phyloP scores from a whole-genome alignment of 768 basidiomycete species.

The Suillus bovinus region DNA sequence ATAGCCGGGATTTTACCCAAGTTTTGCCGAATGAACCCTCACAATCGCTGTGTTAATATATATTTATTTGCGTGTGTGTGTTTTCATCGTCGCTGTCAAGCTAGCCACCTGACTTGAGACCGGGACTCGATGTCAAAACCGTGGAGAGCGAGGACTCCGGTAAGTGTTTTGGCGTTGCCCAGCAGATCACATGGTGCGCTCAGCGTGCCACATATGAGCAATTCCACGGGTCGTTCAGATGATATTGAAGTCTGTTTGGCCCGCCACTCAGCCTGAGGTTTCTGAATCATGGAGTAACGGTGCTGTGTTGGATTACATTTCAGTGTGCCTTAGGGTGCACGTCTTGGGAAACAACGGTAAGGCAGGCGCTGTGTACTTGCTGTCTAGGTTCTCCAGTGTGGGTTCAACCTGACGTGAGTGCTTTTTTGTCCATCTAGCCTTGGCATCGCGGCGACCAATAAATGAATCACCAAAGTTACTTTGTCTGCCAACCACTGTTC shows the following conservation, averaged over 20 bases:
- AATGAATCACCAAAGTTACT: not conserved
- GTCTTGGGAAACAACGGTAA: not conserved
- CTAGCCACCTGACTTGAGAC: too few species aligned
- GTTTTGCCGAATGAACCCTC: not conserved
- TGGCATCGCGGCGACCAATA: not conserved
- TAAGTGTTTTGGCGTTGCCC: not conserved
- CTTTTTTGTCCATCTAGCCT: not conserved
- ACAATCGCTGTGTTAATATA: not conserved
- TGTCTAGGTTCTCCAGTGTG: not conserved
- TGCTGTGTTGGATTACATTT: not conserved
- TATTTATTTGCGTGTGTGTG: not conserved
- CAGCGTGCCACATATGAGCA: not conserved
- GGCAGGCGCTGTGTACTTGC: not conserved
- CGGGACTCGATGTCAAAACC: not conserved
- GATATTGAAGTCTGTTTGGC: not conserved
- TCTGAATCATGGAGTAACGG: not conserved
- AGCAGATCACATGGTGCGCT: too few species aligned
- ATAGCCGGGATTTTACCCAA: too few species aligned
- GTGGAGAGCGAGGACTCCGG: not conserved
- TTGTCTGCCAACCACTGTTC: not conserved
- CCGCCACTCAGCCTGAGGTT: not conserved
- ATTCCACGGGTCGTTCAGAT: slow-evolving; percentile 1
- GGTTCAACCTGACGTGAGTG: not conserved
- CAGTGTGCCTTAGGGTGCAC: not conserved
- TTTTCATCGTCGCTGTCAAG: not conserved